Conservation (phyloP, 441 rosid genomes). For the Kokia cookei region DNA sequence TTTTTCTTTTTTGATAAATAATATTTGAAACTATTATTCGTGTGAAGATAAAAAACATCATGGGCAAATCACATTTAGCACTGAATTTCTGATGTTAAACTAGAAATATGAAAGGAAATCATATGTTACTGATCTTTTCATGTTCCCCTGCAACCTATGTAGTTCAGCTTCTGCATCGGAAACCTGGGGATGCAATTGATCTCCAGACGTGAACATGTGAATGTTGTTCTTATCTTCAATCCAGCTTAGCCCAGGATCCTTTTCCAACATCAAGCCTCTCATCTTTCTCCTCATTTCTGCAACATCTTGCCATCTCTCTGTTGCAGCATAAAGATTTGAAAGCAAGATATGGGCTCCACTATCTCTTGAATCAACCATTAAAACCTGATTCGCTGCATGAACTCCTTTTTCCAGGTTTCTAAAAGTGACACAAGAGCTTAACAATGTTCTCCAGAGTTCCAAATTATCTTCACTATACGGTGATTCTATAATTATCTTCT, state of each 20-base stretch:
- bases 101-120: slow-evolving; percentile 10
- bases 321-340: slow-evolving; percentile 66
- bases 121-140: slow-evolving; percentile 26
- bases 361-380: slow-evolving; percentile 55
- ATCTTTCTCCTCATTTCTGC: slow-evolving; percentile 60
- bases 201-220: slow-evolving; percentile 56
- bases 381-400: slow-evolving; percentile 54
- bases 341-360: slow-evolving; percentile 55
- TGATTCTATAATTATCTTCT: slow-evolving; percentile 41
- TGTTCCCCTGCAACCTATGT: slow-evolving; percentile 38
- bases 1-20: neutral
- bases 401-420: slow-evolving; percentile 52
- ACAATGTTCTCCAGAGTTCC: slow-evolving; percentile 83
- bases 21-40: neutral
- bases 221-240: slow-evolving; percentile 50
- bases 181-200: slow-evolving; percentile 37
- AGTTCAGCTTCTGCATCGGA: slow-evolving; percentile 43
- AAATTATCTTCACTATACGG: slow-evolving; percentile 25
- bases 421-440: slow-evolving; percentile 55
- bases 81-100: neutral
- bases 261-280: slow-evolving; percentile 46
- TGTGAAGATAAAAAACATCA: neutral
- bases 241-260: slow-evolving; percentile 89
- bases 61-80: neutral
- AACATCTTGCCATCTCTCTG: slow-evolving; percentile 63